Evolutionary conservation across 441 rosid species (phyloP), one percentile per base, ranked within the genome.

Genomic region (Populus trichocarpa): DNA sequence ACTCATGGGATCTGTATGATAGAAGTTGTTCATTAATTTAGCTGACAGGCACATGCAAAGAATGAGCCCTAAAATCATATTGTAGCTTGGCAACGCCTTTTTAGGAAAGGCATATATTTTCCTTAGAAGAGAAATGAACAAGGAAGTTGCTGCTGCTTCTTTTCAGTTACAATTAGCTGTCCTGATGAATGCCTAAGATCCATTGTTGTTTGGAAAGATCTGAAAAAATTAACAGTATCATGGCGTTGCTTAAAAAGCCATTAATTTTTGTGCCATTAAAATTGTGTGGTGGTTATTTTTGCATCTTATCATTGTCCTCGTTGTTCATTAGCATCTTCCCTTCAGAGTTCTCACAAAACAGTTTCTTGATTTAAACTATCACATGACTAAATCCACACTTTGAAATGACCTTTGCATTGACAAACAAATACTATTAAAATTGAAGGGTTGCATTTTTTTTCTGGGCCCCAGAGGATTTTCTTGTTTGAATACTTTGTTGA

Each of bases 381-480:
- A 6, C 67, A 25, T 18, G 28, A 73, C 68, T 73, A 65, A 25
- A 20, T 32, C 46, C n/a, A 32, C 38, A 33, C 25, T 6, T 40
- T 70, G 74, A 77, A 77, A 70, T 61, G 7, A 26, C 35, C 64
- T 36, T 16, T 70, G 70, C 46, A 28, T 71, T 13, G 4, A 20
- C 40, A 38, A 28, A 26, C 22, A 32, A 16, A 4, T 4, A 30
- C 32, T 13, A 9, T 36, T 77, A 22, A 65, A 77, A 77, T 71
- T 71, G 71, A 77, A 64, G 23, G 71, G 30, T 64, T 69, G 40
- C 38, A 33, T 22, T 61, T 22, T 78, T 20, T 78, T 73, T 64
- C 68, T 53, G 23, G 7, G 30, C 57, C 25, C 18, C 50, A 67
- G 69, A 57, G 36, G 46, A 79, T 42, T 74, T 70, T 61, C 25